These are phyloP conservation scores for Gaertneriomyces semiglobifer DNA, from an alignment of 192 early-diverging fungal species.

Conservation along the genomic window DNA sequence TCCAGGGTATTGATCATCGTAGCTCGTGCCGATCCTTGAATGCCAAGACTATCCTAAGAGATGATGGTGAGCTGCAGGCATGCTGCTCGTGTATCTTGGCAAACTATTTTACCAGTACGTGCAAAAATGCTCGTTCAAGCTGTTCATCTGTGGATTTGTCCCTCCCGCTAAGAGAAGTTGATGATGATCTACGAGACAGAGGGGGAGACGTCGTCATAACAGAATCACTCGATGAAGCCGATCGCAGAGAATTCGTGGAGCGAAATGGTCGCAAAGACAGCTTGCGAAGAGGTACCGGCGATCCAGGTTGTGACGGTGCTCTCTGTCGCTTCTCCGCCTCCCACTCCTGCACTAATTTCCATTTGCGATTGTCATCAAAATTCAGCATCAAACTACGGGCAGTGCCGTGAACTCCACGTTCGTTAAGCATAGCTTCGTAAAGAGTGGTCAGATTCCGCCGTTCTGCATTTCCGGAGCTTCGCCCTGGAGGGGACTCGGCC, in stretches of 20 bases:
- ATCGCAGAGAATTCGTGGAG: not conserved
- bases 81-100: not conserved
- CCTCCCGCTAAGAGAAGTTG: constrained; percentile 6
- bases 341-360: constrained; percentile 13
- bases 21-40: constrained; percentile 13
- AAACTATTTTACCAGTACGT: constrained; percentile 3
- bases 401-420: constrained; percentile 19
- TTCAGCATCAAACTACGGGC: constrained; percentile 15
- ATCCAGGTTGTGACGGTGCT: not conserved
- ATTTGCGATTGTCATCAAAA: constrained; percentile 15
- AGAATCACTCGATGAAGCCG: not conserved
- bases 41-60: constrained; percentile 14
- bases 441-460: too few species aligned
- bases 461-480: too few species aligned
- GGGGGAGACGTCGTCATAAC: not conserved
- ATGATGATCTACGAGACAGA: constrained; percentile 4
- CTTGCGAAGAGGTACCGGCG: not conserved
- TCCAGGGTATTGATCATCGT: constrained; percentile 25
- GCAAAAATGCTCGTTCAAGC: constrained; percentile 12
- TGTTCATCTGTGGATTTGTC: constrained; percentile 3
- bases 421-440: constrained; percentile 12
- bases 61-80: not conserved
- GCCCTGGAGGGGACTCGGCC: too few species aligned
- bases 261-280: not conserved
- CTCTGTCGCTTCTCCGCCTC: constrained; percentile 4